Base-by-base conservation (phyloP, 2,329 filamentous ascomycete species). In the Cercospora sp. region DNA sequence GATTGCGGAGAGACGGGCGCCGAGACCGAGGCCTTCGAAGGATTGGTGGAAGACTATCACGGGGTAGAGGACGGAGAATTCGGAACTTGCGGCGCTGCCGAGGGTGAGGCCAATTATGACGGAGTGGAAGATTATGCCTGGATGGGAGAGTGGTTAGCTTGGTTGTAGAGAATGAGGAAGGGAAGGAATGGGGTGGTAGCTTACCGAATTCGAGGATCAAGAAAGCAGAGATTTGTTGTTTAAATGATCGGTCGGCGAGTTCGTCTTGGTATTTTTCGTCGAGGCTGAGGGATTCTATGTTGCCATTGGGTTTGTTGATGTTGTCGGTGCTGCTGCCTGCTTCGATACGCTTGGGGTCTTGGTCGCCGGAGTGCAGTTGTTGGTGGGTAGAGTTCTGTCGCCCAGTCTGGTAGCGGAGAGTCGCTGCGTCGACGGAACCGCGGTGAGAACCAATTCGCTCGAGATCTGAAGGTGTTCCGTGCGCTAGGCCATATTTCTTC, bases 1-100 rank as follows among this genome's bases (percentile, higher is more conserved):
- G 0, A 92, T 88, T 1, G 88, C 87, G 0, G 93, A 92, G 1
- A 97, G 86, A 67, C 94, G 90, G 2, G 93, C 89, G 23, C 94
- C 94, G 5, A 97, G 85, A 85, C 93, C 94, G 12, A 97, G 89
- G 12, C 94, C 94, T 80, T 97, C 94, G 69, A 97, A 97, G 42
- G 91, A 92, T 78, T 97, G 94, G 79, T 97, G 94, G 84, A 97
- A 97, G 74, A 93, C 88, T 7, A 89, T 82, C 33, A 89, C 88
- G 59, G 88, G 82, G 78, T 89, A 89, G 3, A 90, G 82, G 0
- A 86, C 87, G 58, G 79, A 80, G 75, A 89, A 90, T 71, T 89
- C 87, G 45, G 20, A 9, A 23, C 87, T 3, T 16, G 36, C 87
- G 0, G 87, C 80, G 4, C 88, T 86, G 6, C 86, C 87, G 12